Conservation (phyloP, 2,329 filamentous ascomycete species). For the Hawksworthiomyces lignivorus region DNA sequence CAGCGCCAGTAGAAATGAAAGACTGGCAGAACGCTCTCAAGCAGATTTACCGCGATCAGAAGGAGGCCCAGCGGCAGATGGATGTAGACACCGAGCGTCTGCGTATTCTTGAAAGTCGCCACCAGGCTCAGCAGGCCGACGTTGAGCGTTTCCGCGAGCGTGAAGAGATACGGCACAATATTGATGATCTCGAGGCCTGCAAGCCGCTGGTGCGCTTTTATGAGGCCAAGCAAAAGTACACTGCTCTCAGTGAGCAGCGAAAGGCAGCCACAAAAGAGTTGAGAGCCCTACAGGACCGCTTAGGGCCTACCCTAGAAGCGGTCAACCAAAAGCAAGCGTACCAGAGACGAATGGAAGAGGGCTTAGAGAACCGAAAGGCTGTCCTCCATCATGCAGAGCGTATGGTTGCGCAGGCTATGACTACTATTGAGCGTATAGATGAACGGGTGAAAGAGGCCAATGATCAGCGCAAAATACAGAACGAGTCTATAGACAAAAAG, state of each 20-base stretch:
- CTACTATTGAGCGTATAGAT: constrained; percentile 31
- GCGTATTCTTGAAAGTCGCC: constrained; percentile 60
- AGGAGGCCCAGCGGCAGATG: constrained; percentile 50
- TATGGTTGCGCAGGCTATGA: constrained; percentile 36
- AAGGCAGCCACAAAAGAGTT: constrained; percentile 50
- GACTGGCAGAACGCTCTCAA: constrained; percentile 71
- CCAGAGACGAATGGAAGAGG: constrained; percentile 44
- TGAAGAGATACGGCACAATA: constrained; percentile 55
- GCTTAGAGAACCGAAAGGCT: constrained; percentile 46
- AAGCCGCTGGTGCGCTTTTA: constrained; percentile 60
- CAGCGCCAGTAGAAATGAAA: constrained; percentile 73
- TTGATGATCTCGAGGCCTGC: constrained; percentile 57
- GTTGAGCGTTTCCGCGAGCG: constrained; percentile 77
- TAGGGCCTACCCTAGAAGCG: constrained; percentile 60
- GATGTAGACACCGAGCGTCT: constrained; percentile 56
- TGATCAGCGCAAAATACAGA: constrained; percentile 44
- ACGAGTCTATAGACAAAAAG: constrained; percentile 38
- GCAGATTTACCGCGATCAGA: constrained; percentile 60
- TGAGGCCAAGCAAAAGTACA: constrained; percentile 39
- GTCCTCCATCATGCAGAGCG: constrained; percentile 47
- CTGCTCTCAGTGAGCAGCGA: constrained; percentile 46
- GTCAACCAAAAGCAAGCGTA: constrained; percentile 67
- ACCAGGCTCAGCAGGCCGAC: constrained; percentile 67
- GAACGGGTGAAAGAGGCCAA: constrained; percentile 38
- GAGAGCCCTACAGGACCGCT: constrained; percentile 47